Evolutionary conservation across 2,329 filamentous ascomycete genomes (phyloP).

Genomic region (Orbilia ellipsospora): DNA sequence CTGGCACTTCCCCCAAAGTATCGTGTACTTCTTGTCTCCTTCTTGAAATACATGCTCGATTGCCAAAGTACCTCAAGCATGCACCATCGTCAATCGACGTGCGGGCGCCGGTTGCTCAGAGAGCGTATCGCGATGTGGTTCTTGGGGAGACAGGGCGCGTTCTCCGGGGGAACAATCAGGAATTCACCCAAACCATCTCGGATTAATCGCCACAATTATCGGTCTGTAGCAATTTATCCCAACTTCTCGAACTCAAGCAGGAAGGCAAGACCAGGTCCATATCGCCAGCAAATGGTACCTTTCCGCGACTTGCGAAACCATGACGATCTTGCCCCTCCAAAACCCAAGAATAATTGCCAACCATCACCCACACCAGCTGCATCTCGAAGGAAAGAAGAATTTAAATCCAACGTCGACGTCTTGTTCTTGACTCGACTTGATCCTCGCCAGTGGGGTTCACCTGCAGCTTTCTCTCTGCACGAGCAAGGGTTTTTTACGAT

Average conservation of each 20-base stretch:
- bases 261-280: conserved; percentile 34
- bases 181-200: conserved; percentile 20
- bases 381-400: conserved; percentile 35
- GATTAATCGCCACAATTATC: conserved; percentile 53
- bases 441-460: background rate
- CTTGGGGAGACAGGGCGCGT: too few relatives aligned
- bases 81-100: too few relatives aligned
- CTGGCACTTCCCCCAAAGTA: too few relatives aligned
- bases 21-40: too few relatives aligned
- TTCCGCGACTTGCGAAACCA: conserved; percentile 6
- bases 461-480: conserved; percentile 37
- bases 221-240: conserved; percentile 17
- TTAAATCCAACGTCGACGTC: conserved; percentile 49
- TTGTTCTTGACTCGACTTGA: conserved; percentile 12
- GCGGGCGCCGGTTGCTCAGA: too few relatives aligned
- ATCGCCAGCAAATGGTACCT: conserved; percentile 34
- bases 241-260: background rate
- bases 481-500: conserved; percentile 22
- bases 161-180: background rate
- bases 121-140: too few relatives aligned
- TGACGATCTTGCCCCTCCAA: conserved; percentile 51
- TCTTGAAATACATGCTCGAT: too few relatives aligned
- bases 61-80: too few relatives aligned
- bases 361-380: conserved; percentile 33
- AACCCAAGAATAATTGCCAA: conserved; percentile 28